Conservation (phyloP, 2,329 filamentous ascomycete genomes). For the Nigrospora oryzae region DNA sequence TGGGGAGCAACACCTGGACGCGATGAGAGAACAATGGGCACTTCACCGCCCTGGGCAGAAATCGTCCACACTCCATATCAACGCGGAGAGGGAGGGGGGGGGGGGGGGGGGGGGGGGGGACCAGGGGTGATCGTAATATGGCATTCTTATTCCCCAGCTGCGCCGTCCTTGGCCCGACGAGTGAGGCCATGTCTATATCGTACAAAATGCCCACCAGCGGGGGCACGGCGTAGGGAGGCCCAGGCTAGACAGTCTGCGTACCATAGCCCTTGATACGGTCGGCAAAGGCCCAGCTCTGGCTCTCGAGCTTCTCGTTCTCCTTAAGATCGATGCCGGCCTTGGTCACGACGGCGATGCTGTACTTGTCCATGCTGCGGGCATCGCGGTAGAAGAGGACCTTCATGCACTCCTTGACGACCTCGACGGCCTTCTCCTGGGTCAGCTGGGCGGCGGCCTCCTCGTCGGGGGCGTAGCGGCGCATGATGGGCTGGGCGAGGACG, state of each 20-base stretch:
- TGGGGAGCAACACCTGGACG: too few relatives aligned
- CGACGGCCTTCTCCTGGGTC: constrained; percentile 68
- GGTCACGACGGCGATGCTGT: constrained; percentile 84
- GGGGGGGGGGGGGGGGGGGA: too few relatives aligned
- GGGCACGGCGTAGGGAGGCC: too few relatives aligned
- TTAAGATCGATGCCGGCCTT: constrained; percentile 81
- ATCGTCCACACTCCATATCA: too few relatives aligned
- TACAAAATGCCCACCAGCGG: too few relatives aligned
- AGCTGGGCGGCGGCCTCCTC: constrained; percentile 68
- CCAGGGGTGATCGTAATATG: too few relatives aligned
- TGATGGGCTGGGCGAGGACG: constrained; percentile 85
- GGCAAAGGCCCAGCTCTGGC: constrained; percentile 97
- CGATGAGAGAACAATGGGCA: too few relatives aligned
- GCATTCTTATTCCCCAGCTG: too few relatives aligned
- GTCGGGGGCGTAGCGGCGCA: constrained; percentile 76
- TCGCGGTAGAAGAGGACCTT: constrained; percentile 98
- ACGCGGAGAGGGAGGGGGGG: too few relatives aligned
- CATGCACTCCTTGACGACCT: constrained; percentile 86
- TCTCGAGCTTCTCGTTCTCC: constrained; percentile 80
- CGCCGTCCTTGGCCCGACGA: too few relatives aligned
- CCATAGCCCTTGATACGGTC: constrained; percentile 93
- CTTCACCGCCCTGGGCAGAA: too few relatives aligned
- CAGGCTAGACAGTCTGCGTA: constrained; percentile 58
- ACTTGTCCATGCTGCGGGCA: constrained; percentile 82
- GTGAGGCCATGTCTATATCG: too few relatives aligned